Base-by-base conservation (phyloP, 164 flowering plant genomes). In the Taxillus chinensis region DNA sequence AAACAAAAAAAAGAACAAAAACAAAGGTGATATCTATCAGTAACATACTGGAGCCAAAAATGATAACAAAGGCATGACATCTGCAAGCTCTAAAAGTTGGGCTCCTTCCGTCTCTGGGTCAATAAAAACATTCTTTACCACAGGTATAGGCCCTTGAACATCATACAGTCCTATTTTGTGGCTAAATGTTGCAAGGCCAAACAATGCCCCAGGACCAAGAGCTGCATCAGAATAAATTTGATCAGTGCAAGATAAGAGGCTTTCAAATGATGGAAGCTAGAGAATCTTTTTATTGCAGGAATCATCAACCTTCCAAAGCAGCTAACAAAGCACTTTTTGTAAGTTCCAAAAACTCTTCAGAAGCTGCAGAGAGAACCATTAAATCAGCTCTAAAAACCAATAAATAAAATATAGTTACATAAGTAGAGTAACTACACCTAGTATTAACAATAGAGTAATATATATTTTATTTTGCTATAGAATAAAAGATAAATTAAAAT, bases 321-420 rank as follows among this genome's bases (percentile, higher is more conserved):
- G 99, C 97, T 73, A 86, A 76, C 39, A 95, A 74, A 39, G 96
- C 92, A 80, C 97, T 95, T 75, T 91, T 95, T 2, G 85, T 83
- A 16, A 91, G 96, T 73, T 95, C 99, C 86, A 95, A 59, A 80
- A 91, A 95, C 66, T 95, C 99, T 74, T 95, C 99, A 11, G 97
- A 95, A 58, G 97, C 99, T 95, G 89, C 79, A 78, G 55, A 68
- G 40, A 61, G 62, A 67, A 17, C 43, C 43, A 52, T 45, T 27
- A 12, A 40, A 58, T 7, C 15, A 58, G 14, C 3, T 5, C 2
- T 16, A 13, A 10, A 8, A 40, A 11, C 8, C 12, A 17, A 54
- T 54, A 7, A 5, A 27, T 27, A 27, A 27, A 27, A 27, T 27
- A 27, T 27, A 27, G 27, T 27, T 27, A 27, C 27, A 27, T 27